Base-by-base conservation (phyloP, 2,329 filamentous ascomycete species). In the Eutypa lata region DNA sequence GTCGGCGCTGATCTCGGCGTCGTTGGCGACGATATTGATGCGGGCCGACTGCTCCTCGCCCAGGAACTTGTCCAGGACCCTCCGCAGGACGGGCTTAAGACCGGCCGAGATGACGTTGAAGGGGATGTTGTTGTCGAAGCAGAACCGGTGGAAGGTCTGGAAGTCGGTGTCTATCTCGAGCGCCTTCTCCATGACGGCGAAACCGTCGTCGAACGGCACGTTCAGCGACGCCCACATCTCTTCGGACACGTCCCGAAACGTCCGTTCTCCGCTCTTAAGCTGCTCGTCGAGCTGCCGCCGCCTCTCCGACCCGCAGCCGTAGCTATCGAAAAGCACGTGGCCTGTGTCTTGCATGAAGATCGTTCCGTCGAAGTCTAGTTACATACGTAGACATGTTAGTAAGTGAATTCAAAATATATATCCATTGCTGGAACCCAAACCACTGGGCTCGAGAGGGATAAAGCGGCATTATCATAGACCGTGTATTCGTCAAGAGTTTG, bases 301-400 rank as follows among this genome's bases (percentile, higher is more conserved):
- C 53, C 75, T 74, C 56, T 78, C 73, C 21, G 74, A 71, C 26
- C 85, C 85, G 68, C 84, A 87, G 49, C 86, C 84, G 58, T 84
- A 78, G 60, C 76, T 76, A 65, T 88, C 84, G 68, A 88, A 86
- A 48, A 89, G 80, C 58, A 88, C 79, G 65, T 88, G 85, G 44
- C 86, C 86, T 2, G 82, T 87, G 60, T 87, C 83, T 75, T 87
- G 83, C 77, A 86, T 85, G 74, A 87, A 87, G 57, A 89, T 89
- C 3, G 85, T 88, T 57, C 85, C 85, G 66, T 88, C 85, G 60
- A 89, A 88, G 68, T 88, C 84, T 86, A 53, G 28, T 47, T n/a
- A 8, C 33, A 26, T 7, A 1, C 6, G 26, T 6, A n/a, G n/a
- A n/a, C n/a, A n/a, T n/a, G n/a, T n/a, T n/a, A n/a, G n/a, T n/a